Base-by-base conservation (phyloP, 2,329 filamentous ascomycete genomes). In the Colletotrichum tropicale region DNA sequence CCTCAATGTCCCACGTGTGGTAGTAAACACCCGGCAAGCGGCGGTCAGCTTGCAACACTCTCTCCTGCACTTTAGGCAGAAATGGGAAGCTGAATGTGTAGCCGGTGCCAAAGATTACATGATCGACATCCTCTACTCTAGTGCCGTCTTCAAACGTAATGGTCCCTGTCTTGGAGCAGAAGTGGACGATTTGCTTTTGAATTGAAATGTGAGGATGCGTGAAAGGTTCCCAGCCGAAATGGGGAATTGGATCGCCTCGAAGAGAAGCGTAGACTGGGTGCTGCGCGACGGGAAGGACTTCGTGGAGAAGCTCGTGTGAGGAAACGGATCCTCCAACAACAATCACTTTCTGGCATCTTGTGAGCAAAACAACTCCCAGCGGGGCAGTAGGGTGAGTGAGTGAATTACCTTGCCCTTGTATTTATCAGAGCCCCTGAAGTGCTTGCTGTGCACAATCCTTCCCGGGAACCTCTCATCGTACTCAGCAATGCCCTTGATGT, bases 21-120 rank as follows among this genome's bases (percentile, higher is more conserved):
- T 84, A 83, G 74, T 83, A 85, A 4, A 85, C 82, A 0, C 83
- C 82, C 0, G 83, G 81, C 5, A 85, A 76, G 26, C 83, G 78
- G 4, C 82, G 80, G 28, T 83, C 79, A 8, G 80, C 81, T 30
- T 80, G 80, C 26, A 73, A 87, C 72, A 89, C 88, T 18, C 85
- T 81, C 30, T 88, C 82, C 34, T 86, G 83, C 1, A 91, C 84
- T 3, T 87, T 78, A 0, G 88, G 87, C 8, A 91, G 78, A 78
- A 90, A 92, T 0, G 89, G 90, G 0, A 92, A 81, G 3, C 88
- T 89, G 87, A 90, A 92, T 0, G 87, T 87, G 78, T 91, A 92
- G 0, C 91, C 91, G 0, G 91, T 93, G 6, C 89, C 91, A 71
- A 92, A 91, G 55, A 93, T 88, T 32, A 93, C 85, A 67, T 89